These are phyloP conservation scores for Rugonectria rugulosa DNA, from an alignment of 2,329 filamentous ascomycete species.

Conservation along the genomic window DNA sequence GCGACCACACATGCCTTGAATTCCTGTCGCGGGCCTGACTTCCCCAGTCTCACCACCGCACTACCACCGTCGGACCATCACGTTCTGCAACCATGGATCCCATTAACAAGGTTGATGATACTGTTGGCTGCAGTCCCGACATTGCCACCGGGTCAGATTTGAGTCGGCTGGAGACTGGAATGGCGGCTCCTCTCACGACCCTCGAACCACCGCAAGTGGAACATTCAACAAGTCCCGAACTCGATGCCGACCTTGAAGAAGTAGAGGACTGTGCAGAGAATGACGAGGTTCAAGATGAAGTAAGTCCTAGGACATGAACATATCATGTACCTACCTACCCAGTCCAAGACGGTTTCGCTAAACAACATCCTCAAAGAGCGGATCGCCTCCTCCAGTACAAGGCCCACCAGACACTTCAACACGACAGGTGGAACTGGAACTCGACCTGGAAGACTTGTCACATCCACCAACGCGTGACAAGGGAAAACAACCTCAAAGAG, in stretches of 20 bases:
- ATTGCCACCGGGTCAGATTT: conserved; percentile 11
- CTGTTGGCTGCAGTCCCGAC: conserved; percentile 4
- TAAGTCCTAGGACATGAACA: no score
- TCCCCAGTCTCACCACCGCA: background rate
- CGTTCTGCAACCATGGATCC: conserved; percentile 13
- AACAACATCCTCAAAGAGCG: conserved; percentile 1
- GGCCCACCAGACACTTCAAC: conserved; percentile 8
- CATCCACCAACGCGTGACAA: background rate
- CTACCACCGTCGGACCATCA: background rate
- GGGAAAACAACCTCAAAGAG: conserved; percentile 8
- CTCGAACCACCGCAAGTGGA: conserved; percentile 5
- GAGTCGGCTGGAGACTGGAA: background rate
- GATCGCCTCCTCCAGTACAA: conserved; percentile 6
- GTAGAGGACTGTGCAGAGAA: no score
- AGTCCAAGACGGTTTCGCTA: no score
- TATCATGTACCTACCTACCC: no score
- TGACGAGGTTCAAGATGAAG: background rate
- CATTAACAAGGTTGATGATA: conserved; percentile 3
- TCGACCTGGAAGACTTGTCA: conserved; percentile 1
- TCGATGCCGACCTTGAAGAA: background rate
- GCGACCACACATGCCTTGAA: conserved; percentile 4
- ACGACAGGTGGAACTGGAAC: no score
- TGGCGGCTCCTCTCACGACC: no score
- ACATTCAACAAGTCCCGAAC: background rate
- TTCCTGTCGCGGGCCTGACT: background rate